Conservation (phyloP, 352 stramenopile species). For the Globisporangium polare region DNA sequence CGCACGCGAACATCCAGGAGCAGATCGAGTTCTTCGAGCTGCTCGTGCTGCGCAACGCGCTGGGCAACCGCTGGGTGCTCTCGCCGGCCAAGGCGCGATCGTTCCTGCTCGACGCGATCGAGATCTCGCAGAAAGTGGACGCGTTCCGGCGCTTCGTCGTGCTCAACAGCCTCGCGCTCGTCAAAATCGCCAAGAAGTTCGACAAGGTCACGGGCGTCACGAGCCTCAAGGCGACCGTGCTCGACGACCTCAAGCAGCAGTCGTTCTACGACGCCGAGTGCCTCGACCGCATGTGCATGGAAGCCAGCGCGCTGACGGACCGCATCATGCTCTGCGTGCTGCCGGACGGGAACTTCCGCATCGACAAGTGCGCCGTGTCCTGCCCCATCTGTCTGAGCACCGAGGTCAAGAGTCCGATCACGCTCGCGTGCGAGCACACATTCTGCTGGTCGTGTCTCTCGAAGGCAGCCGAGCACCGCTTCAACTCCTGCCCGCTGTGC, state of each 20-base stretch:
- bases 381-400: constrained; percentile 68
- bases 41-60: constrained; percentile 24
- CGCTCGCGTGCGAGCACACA: constrained; percentile 63
- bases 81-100: constrained; percentile 41
- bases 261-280: constrained; percentile 60
- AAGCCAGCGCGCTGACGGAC: constrained; percentile 46
- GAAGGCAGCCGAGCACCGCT: constrained; percentile 64
- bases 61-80: constrained; percentile 63
- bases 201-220: constrained; percentile 44
- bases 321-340: constrained; percentile 69
- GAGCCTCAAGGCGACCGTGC: constrained; percentile 28
- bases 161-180: constrained; percentile 72
- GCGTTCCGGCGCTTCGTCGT: constrained; percentile 75
- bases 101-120: constrained; percentile 51
- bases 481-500: constrained; percentile 70
- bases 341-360: constrained; percentile 61
- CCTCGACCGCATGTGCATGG: constrained; percentile 52
- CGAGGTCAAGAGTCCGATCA: constrained; percentile 68
- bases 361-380: constrained; percentile 36
- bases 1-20: constrained; percentile 49
- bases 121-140: constrained; percentile 61
- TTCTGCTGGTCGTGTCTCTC: constrained; percentile 84
- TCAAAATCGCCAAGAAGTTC: constrained; percentile 85
- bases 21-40: constrained; percentile 42
- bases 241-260: constrained; percentile 57